Evolutionary conservation across 768 basidiomycete genomes (phyloP), one percentile per base, ranked within the genome.

Genomic region (Podaxis carcinomalis): DNA sequence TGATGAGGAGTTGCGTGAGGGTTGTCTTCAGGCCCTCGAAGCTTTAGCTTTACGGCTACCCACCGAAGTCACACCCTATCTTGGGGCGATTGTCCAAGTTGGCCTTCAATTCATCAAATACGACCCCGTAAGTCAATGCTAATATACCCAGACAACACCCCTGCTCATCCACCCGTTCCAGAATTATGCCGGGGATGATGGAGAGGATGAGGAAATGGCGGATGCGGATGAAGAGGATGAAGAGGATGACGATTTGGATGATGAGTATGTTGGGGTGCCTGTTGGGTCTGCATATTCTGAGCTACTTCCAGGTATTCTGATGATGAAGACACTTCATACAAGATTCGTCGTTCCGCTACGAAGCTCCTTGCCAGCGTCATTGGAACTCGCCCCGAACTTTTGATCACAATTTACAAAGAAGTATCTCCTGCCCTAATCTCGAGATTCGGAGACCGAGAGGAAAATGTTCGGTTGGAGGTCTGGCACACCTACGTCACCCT

Each of bases 301-400:
- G 13, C 57, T 32, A 25, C 39, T 56, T 9, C 27, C 65, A 95
- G 93, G 64, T 98, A 97, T 72, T 94, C 93, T 5, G 97, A 99
- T 67, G 97, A 99, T 61, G 97, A 98, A 72, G 97, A 99, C 69
- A 92, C 91, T 10, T 98, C 96, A 0, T 98, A 97, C 83, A 98
- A 98, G 74, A 93, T 97, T 60, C 89, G 97, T 64, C 87, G 97
- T 49, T 89, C 93, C 5, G 89, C 97, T 5, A 93, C 95, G 16
- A 98, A 98, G 71, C 78, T 98, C 3, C 80, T 98, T 14, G 78
- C 88, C 28, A 90, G 92, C 5, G 78, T 97, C 51, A 88, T 98
- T 60, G 86, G 84, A 11, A 98, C 96, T 1, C 91, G 95, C 25
- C 93, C 95, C 0, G 97, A 98, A 69, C 81, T 94, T 1, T 81